Evolutionary conservation across 495 filamentous ascomycete genomes (phyloP), one percentile per base, ranked within the genome.

Genomic region (Penicillium ochrochloron): DNA sequence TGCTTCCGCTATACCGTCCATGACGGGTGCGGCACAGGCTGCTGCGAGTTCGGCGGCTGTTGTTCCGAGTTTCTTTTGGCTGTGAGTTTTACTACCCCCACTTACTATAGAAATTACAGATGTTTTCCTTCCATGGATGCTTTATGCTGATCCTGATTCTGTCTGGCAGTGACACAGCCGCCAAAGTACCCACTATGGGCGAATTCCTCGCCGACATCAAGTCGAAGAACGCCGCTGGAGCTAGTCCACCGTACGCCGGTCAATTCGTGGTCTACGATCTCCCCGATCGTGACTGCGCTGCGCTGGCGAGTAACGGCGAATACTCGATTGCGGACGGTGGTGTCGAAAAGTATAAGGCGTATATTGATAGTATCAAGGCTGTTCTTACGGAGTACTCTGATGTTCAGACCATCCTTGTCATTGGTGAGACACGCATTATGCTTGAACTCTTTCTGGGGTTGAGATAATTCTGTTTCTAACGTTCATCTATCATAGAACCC

Each of bases 211-310:
- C 69, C 17, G 83, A 88, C 39, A 85, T 88, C 62, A 78, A 84
- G 50, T 77, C 81, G 68, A 71, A 83, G 65, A 77, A 89, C 68
- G 83, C 81, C 57, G 82, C 84, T 27, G 87, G 87, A 33, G 76
- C 76, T 5, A 75, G 50, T 27, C 82, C 79, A 27, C 72, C 73
- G 54, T 78, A 82, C 65, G 75, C 82, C 37, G 76, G 77, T 27
- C 84, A 84, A 69, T 83, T 89, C 64, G 90, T 93, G 70, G 85
- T 92, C 68, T 93, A 93, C 75, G 88, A 93, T 75, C 76, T 93
- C 37, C 90, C 89, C 39, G 89, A 89, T 64, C 88, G 90, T 77
- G 90, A 93, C 71, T 93, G 90, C 73, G 88, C 90, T 34, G 90
- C 90, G 60, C 81, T 86, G 74, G 89, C 89, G 31, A 92, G 89